Evolutionary conservation across 2,329 filamentous ascomycete species (phyloP), one percentile per base, ranked within the genome.

Genomic region (Trichoderma asperellum): DNA sequence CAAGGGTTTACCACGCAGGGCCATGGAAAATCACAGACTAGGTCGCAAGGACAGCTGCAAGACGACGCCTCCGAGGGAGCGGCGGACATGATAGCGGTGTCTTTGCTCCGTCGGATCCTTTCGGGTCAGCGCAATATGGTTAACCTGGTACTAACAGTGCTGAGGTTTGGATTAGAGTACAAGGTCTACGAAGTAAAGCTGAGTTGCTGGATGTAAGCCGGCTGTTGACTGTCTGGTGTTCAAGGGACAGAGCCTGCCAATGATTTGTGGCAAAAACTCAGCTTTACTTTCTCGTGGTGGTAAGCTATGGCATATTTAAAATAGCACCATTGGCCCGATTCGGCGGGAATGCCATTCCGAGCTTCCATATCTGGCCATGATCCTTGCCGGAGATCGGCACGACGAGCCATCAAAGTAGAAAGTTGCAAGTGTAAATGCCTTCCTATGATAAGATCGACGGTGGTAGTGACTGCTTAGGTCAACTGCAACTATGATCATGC

Each of bases 351-450:
- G 16, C 35, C 3, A 6, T 35, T 16, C 5, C 21, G 35, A 65
- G 62, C 53, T 65, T 57, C 52, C 35, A n/a, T 24, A 57, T 57
- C 27, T 11, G 52, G 18, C 43, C 14, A 24, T 10, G 35, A 47
- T 65, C 52, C 62, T 34, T 21, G 52, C 24, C 11, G 29, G 35
- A 24, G 53, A 65, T 65, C 62, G 49, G 29, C 60, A 27, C 27
- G 21, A n/a, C 14, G 32, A 40, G 37, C 27, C 16, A 29, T 40
- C 34, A 37, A 49, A 35, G 21, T 21, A 35, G 37, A 21, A 47
- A 49, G 8, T n/a, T n/a, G 37, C 12, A 21, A n/a, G 14, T n/a
- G 24, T n/a, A 53, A 37, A 29, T 12, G 47, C 16, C 47, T 24
- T 32, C 10, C 35, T 37, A 57, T 10, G 27, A 49, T 27, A 35